Conservation (phyloP, 2,329 filamentous ascomycete genomes). For the Pseudocercospora eumusae region DNA sequence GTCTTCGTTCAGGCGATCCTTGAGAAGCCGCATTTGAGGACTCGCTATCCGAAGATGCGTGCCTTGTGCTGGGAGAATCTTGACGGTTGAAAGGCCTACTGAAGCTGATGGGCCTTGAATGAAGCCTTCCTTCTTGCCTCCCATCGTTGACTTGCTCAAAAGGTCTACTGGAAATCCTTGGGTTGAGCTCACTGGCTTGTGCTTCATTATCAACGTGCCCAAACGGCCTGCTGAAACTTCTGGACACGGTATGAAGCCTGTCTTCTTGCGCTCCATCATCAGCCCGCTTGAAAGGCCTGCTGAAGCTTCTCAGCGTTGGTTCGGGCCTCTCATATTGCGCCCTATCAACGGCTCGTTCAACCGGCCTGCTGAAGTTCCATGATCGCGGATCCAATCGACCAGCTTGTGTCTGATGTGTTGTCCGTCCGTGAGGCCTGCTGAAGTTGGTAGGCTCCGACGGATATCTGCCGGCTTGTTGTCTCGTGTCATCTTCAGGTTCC, state of each 20-base stretch:
- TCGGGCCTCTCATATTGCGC: neutral
- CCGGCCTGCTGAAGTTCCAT: neutral
- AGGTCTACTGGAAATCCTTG: too few relatives aligned
- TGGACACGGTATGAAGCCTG: neutral
- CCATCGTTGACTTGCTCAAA: too few relatives aligned
- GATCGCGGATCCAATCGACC: neutral
- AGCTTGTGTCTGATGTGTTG: neutral
- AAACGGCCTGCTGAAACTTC: neutral
- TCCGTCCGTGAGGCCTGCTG: neutral
- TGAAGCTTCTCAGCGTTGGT: neutral
- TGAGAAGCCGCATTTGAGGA: neutral
- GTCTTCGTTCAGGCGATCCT: neutral
- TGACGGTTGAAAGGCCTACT: neutral
- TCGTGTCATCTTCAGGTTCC: neutral
- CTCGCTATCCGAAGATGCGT: neutral
- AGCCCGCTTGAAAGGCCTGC: neutral
- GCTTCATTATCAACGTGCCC: neutral
- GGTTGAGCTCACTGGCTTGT: too few relatives aligned
- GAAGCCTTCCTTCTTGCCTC: neutral
- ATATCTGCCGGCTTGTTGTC: neutral
- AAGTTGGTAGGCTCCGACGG: neutral
- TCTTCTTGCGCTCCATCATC: neutral
- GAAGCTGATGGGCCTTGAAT: neutral
- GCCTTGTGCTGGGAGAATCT: neutral
- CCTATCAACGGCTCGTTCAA: neutral